Conservation (phyloP, 306 rosid species). For the Gleditsia sinensis region DNA sequence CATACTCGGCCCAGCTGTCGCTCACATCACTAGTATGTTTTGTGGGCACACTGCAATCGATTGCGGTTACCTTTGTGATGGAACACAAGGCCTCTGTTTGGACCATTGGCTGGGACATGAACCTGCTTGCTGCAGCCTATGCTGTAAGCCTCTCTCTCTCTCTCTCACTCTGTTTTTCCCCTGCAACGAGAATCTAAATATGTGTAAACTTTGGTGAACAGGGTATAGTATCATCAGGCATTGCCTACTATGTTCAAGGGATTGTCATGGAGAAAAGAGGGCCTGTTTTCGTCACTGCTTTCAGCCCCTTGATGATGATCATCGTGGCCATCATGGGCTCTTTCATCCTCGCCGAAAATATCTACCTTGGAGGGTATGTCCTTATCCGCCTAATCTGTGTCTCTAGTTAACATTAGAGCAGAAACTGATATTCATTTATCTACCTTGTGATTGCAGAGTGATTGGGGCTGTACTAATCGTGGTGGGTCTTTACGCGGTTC, state of each 20-base stretch:
- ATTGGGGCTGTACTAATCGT: constrained; percentile 76
- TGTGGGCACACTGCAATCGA: constrained; percentile 79
- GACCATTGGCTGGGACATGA: constrained; percentile 91
- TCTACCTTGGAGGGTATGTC: constrained; percentile 80
- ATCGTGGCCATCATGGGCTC: constrained; percentile 85
- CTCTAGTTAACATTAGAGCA: no score
- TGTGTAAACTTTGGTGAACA: constrained; percentile 36
- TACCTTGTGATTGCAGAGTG: constrained; percentile 43
- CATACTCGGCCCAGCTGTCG: constrained; percentile 83
- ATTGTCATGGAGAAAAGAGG: constrained; percentile 81
- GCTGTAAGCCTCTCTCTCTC: constrained; percentile 51
- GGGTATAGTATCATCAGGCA: constrained; percentile 76
- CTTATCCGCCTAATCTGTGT: not conserved
- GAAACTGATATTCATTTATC: constrained; percentile 3
- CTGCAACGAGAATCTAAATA: not conserved
- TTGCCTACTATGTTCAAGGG: constrained; percentile 83
- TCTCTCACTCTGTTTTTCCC: not conserved
- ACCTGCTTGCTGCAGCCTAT: constrained; percentile 89
- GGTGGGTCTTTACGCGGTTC: constrained; percentile 80
- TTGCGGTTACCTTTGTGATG: constrained; percentile 68
- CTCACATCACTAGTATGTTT: constrained; percentile 84
- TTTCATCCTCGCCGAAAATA: constrained; percentile 78
- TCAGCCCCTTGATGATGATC: constrained; percentile 95
- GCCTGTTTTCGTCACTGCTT: constrained; percentile 94
- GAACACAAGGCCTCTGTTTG: constrained; percentile 71